These are phyloP conservation scores for Colletotrichum sp. DNA, from an alignment of 2,329 filamentous ascomycete genomes.

Conservation along the genomic window DNA sequence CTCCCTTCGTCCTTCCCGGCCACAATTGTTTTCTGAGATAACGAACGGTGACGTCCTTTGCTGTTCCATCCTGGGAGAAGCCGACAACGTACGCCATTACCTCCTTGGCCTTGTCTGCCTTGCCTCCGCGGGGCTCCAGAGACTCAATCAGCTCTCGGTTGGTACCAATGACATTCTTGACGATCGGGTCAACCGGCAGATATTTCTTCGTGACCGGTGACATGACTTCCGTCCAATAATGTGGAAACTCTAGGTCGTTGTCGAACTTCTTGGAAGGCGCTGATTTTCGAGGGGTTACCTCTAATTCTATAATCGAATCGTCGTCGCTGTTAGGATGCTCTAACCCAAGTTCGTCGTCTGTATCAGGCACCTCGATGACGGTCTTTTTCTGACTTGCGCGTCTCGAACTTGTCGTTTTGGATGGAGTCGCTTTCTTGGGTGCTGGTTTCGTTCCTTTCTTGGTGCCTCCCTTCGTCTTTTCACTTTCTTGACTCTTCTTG, in stretches of 20 bases:
- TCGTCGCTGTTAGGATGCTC: constrained; percentile 61
- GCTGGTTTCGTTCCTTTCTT: constrained; percentile 13
- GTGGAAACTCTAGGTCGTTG: constrained; percentile 79
- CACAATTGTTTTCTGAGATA: constrained; percentile 84
- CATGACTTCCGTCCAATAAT: constrained; percentile 92
- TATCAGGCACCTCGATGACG: neutral
- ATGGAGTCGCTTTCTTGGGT: neutral
- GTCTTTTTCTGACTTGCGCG: neutral
- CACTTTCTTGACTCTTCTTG: constrained; percentile 16
- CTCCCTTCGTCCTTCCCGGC: constrained; percentile 89
- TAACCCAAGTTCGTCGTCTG: constrained; percentile 14
- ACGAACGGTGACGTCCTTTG: constrained; percentile 92
- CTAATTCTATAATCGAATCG: constrained; percentile 63
- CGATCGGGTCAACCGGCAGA: constrained; percentile 77
- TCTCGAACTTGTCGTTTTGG: neutral
- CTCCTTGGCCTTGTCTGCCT: constrained; percentile 86
- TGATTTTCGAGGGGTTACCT: constrained; percentile 45
- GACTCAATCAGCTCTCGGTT: constrained; percentile 74
- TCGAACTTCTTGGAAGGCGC: constrained; percentile 63
- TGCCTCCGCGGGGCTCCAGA: constrained; percentile 82
- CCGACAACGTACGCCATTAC: constrained; percentile 89
- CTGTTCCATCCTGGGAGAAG: constrained; percentile 82
- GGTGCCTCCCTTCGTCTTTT: neutral
- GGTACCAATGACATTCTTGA: constrained; percentile 72
- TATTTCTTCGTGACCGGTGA: constrained; percentile 83